Percentiles rank a stretch among this genome's conserved stretches.
These are phyloP conservation scores for Colletotrichum sansevieriae DNA, from an alignment of 2,329 filamentous ascomycete genomes.

Conservation along the genomic window DNA sequence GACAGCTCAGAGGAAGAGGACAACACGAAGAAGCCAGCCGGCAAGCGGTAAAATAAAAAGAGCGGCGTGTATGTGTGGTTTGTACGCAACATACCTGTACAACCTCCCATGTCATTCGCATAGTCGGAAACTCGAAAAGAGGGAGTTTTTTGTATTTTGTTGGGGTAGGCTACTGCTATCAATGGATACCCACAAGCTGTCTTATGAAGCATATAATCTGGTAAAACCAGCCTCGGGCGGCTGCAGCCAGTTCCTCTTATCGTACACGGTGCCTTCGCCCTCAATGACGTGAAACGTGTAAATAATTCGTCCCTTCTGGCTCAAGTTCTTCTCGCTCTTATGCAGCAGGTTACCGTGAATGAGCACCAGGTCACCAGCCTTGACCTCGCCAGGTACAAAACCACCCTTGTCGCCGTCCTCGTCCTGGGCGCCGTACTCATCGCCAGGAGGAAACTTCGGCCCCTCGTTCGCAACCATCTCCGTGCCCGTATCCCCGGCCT, in stretches of 20 bases:
- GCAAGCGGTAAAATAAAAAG: slow-evolving; percentile 9
- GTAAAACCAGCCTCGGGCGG: slow-evolving; percentile 85
- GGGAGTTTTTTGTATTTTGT: slow-evolving; percentile 18
- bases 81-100: slow-evolving; percentile 4
- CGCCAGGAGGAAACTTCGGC: slow-evolving; percentile 69
- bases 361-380: slow-evolving; percentile 89
- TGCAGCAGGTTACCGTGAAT: slow-evolving; percentile 97
- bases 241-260: slow-evolving; percentile 93
- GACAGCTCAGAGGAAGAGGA: slow-evolving; percentile 45
- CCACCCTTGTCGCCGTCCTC: slow-evolving; percentile 62
- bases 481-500: slow-evolving; percentile 66
- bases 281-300: slow-evolving; percentile 99
- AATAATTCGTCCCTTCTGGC: slow-evolving; percentile 88
- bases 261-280: slow-evolving; percentile 79
- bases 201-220: slow-evolving; percentile 62
- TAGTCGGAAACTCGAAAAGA: slow-evolving; percentile 12
- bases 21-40: slow-evolving; percentile 23
- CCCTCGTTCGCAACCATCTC: slow-evolving; percentile 80
- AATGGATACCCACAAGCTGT: slow-evolving; percentile 35
- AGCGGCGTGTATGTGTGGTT: too few species aligned
- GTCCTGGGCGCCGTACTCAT: slow-evolving; percentile 61
- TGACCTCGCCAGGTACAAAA: slow-evolving; percentile 88
- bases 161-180: slow-evolving; percentile 32
- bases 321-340: slow-evolving; percentile 94
- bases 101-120: neutral